A percentile compares a stretch with the other conserved stretches of the same genome.
Evolutionary conservation across 495 filamentous ascomycete genomes (phyloP).

Genomic region (Aspergillus ellipticus): DNA sequence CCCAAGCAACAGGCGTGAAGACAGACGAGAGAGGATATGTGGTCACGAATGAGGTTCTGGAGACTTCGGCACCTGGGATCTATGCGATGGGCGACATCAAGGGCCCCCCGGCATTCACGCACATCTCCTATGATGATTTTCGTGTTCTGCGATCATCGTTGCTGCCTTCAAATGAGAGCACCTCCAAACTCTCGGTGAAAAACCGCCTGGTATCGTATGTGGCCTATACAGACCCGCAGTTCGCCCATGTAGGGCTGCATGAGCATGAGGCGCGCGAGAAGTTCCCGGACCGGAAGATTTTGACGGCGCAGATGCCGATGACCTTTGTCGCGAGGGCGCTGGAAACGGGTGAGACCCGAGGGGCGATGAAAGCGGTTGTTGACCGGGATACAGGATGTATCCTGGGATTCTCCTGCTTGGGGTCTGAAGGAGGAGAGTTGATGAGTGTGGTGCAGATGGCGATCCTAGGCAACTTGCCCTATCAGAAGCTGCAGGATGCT

Average conservation of each 20-base stretch:
- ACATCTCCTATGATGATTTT: conserved; percentile 54
- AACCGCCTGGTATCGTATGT: conserved; percentile 44
- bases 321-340: conserved; percentile 47
- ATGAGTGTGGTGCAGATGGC: conserved; percentile 51
- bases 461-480: conserved; percentile 43
- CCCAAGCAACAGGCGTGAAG: conserved; percentile 30
- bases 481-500: conserved; percentile 35
- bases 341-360: conserved; percentile 48
- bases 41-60: conserved; percentile 32
- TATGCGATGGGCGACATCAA: conserved; percentile 51
- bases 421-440: conserved; percentile 51
- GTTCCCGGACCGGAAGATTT: conserved; percentile 22
- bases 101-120: conserved; percentile 51
- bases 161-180: background rate
- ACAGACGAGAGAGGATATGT: conserved; percentile 37
- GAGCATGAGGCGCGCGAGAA: conserved; percentile 28
- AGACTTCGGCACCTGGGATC: conserved; percentile 34
- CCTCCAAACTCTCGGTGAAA: conserved; percentile 17
- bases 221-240: conserved; percentile 51
- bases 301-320: conserved; percentile 49
- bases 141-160: conserved; percentile 42
- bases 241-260: conserved; percentile 47
- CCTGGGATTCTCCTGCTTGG: conserved; percentile 47
- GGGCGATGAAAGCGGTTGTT: conserved; percentile 51
- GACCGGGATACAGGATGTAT: conserved; percentile 40